Percentiles rank a stretch among this genome's conserved stretches.
Conservation (phyloP, 1,139 yeast species). For the Nakaseomyces uthaithaninus region DNA sequence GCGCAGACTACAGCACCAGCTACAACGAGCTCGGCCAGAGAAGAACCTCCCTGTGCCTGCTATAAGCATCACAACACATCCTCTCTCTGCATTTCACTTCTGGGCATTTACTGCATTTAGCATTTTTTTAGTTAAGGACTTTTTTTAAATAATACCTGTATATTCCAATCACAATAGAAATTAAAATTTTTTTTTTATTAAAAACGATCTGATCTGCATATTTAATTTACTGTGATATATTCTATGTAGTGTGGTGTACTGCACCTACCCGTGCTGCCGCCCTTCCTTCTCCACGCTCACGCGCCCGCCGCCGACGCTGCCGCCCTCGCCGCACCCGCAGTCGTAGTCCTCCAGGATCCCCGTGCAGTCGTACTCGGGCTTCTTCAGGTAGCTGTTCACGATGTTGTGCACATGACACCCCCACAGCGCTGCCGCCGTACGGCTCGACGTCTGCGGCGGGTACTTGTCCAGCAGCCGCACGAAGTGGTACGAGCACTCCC, state of each 20-base stretch:
- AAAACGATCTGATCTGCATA: no score
- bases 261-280: slow-evolving; percentile 15
- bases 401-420: slow-evolving; percentile 91
- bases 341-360: slow-evolving; percentile 82
- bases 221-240: no score
- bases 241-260: no score
- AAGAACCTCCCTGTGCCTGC: slow-evolving; percentile 13
- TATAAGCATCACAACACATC: slow-evolving; percentile 9
- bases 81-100: slow-evolving; percentile 13
- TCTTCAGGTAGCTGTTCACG: slow-evolving; percentile 66
- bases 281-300: slow-evolving; percentile 15
- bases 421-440: slow-evolving; percentile 87
- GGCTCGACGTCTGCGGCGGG: slow-evolving; percentile 78
- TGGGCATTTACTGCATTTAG: slow-evolving; percentile 10
- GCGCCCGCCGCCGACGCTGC: slow-evolving; percentile 34
- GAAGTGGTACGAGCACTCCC: slow-evolving; percentile 93
- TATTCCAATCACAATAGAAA: neutral
- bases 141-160: neutral
- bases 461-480: slow-evolving; percentile 53
- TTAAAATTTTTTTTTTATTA: neutral
- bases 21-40: slow-evolving; percentile 9
- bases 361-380: slow-evolving; percentile 73
- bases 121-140: no score
- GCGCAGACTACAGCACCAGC: neutral
- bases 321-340: slow-evolving; percentile 82